Base-by-base conservation (phyloP, 2,329 filamentous ascomycete species). In the Paecilomyces fulvus region DNA sequence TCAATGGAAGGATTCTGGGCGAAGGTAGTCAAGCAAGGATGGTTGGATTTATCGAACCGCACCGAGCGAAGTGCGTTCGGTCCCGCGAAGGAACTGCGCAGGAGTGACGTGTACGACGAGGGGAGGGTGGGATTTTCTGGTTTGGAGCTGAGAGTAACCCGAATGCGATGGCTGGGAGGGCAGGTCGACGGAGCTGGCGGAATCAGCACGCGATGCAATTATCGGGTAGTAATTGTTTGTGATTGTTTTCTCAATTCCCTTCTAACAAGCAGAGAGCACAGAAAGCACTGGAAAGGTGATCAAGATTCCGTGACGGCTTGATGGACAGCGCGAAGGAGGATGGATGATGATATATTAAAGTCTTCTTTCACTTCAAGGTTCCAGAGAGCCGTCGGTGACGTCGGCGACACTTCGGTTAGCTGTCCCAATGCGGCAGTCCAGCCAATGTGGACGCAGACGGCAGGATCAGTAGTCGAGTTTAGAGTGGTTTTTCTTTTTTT, bases 331-430 rank as follows among this genome's bases (percentile, higher is more conserved):
- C 30, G 31, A 14, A 23, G 49, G 21, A 8, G 25, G 30, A 49
- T 31, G 31, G 23, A 46, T 30, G 55, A 30, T 52, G 33, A 37
- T 46, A 53, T 30, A 48, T 48, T 48, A 30, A 31, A 17, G 51
- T 51, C 20, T 28, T 48, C 43, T 17, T 9, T 17, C 43, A 14
- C n/a, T 48, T 20, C 12, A 25, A 23, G 17, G 37, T 17, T 17
- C 37, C 37, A 43, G 31, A 52, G 57, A 43, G 51, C 25, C 30
- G 31, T 21, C 43, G 57, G 63, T 65, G 63, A 65, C 63, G 63
- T 65, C 62, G 62, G 62, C 37, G 59, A 61, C 59, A 59, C 14
- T 20, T 55, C 30, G 53, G 43, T 43, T 50, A 52, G 43, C 54
- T 60, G 56, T 53, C 62, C 63, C 51, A 33, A 62, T 61, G 55